phyloP scores from a whole-genome alignment of 2,329 filamentous ascomycete genomes.

The Fusarium tuaranense region DNA sequence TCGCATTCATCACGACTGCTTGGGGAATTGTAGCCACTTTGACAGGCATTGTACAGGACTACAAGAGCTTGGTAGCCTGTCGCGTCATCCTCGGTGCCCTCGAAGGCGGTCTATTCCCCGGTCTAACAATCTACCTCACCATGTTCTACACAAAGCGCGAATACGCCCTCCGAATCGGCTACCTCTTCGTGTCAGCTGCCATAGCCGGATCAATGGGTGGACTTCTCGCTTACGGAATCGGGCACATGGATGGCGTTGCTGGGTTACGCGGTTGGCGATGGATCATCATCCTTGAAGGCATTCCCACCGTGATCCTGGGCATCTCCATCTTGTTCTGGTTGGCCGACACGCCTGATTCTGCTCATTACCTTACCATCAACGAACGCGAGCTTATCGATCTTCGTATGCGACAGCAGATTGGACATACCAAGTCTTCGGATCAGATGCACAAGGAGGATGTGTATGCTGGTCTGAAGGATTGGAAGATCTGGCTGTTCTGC shows the following conservation, averaged over 20 bases:
- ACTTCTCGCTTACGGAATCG: slow-evolving; percentile 47
- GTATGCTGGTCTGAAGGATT: slow-evolving; percentile 66
- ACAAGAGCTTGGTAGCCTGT: slow-evolving; percentile 50
- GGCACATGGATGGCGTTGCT: slow-evolving; percentile 47
- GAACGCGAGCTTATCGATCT: slow-evolving; percentile 56
- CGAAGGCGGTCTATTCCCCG: slow-evolving; percentile 61
- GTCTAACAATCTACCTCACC: slow-evolving; percentile 45
- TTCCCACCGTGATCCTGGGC: slow-evolving; percentile 50
- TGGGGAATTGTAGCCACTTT: slow-evolving; percentile 62
- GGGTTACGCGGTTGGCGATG: slow-evolving; percentile 59
- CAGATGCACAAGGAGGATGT: slow-evolving; percentile 65
- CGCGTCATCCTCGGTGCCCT: slow-evolving; percentile 59
- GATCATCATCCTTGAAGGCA: slow-evolving; percentile 67
- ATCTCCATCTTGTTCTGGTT: slow-evolving; percentile 45
- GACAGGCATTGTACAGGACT: slow-evolving; percentile 57
- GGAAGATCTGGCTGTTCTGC: slow-evolving; percentile 71
- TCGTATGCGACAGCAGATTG: slow-evolving; percentile 46
- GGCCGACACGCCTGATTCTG: slow-evolving; percentile 55
- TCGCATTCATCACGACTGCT: slow-evolving; percentile 36
- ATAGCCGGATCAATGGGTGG: slow-evolving; percentile 43
- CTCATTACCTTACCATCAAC: slow-evolving; percentile 65
- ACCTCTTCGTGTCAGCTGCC: slow-evolving; percentile 42
- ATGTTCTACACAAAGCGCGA: slow-evolving; percentile 45
- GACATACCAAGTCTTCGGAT: slow-evolving; percentile 44
- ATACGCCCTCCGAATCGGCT: slow-evolving; percentile 41